phyloP scores from a whole-genome alignment of 345 rosid species.

The Laguncularia racemosa region DNA sequence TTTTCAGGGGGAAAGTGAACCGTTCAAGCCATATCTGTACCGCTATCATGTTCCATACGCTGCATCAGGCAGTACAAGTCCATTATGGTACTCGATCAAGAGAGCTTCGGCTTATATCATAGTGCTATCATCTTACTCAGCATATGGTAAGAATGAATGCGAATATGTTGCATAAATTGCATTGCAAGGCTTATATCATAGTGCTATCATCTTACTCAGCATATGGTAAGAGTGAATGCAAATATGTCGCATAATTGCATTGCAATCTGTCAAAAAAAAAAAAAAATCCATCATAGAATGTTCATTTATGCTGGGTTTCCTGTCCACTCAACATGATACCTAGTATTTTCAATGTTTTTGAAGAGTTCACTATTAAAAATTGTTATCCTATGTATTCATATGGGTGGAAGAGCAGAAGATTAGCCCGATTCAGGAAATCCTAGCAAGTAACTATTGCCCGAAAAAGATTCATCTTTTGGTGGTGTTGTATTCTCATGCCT shows the following conservation, averaged over 20 bases:
- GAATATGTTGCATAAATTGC: not conserved
- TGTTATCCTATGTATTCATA: too few relatives aligned
- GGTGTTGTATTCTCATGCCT: not conserved
- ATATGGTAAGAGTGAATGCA: conserved; percentile 19
- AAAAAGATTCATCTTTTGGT: not conserved
- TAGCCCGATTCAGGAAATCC: too few relatives aligned
- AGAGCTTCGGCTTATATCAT: conserved; percentile 42
- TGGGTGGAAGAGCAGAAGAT: too few relatives aligned
- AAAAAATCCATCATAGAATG: not conserved
- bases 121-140: conserved; percentile 37
- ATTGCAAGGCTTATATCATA: conserved; percentile 33
- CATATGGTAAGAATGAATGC: conserved; percentile 23
- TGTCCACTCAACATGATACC: too few relatives aligned
- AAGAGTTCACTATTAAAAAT: too few relatives aligned
- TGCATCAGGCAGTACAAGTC: conserved; percentile 30
- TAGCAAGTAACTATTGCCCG: too few relatives aligned
- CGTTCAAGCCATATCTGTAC: conserved; percentile 30
- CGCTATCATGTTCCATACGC: conserved; percentile 31
- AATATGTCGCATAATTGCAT: not conserved
- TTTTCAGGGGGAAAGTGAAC: conserved; percentile 28
- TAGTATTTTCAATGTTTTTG: too few relatives aligned
- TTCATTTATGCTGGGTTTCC: not conserved
- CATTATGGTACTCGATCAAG: conserved; percentile 40
- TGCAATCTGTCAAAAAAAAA: not conserved
- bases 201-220: conserved; percentile 41